Base-by-base conservation (phyloP, 805 yeast genomes). In the Schwanniomyces yamadae region DNA sequence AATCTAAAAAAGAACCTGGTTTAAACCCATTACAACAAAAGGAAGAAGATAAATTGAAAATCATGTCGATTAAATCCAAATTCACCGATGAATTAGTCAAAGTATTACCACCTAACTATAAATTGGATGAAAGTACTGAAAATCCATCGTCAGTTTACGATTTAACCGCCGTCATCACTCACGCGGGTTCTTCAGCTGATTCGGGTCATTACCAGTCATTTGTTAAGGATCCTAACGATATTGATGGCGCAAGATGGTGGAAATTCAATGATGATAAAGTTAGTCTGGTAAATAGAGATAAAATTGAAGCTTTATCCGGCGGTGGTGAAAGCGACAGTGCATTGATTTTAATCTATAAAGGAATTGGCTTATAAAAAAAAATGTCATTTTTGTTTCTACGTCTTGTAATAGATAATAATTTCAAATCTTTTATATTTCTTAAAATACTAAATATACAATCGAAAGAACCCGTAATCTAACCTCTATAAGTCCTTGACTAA, bases 271-370 rank as follows among this genome's bases (percentile, higher is more conserved):
- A 93, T 61, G 96, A 90, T 63, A 83, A 83, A 56, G 95, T 93
- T 12, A 68, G 78, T 6, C 66, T 72, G 27, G 89, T 90, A n/a
- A 78, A 73, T 43, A 84, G 79, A 54, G 93, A 89, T 34, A 87
- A 78, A 55, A 80, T 93, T 42, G 96, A 89, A 59, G 61, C 75
- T 38, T 72, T 93, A 47, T 85, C 97, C 4, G 99, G 99, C 28
- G 99, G 99, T 39, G 97, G 98, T 39, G 99, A 95, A 66, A 80
- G 95, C 49, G 99, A 93, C 61, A 81, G 93, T 52, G 99, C 99
- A 2, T 75, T 93, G 59, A 82, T 93, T 37, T 72, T 91, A 48
- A 65, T 93, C 37, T 93, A 93, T 69, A 83, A 82, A 56, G 95
- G 88, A 5, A 77, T 83, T 45, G 95, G 91, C 13, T 65, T 83